A percentile compares a stretch with the other conserved stretches of the same genome.
These are phyloP conservation scores for Neophaeococcomyces aloes DNA, from an alignment of 2,329 filamentous ascomycete species.

Conservation along the genomic window DNA sequence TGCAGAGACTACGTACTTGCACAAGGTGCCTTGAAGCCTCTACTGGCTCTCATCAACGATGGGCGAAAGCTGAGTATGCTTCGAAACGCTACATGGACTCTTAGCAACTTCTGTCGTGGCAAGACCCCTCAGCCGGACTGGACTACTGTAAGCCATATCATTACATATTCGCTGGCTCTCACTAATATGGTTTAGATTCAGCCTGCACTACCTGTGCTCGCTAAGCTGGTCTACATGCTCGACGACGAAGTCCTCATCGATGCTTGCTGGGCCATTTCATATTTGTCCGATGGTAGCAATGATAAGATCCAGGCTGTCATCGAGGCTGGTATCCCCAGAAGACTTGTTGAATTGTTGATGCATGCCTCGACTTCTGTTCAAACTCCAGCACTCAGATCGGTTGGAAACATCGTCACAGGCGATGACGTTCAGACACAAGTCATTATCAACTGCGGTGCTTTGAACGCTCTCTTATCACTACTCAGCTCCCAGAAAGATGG, in stretches of 20 bases:
- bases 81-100: constrained; percentile 94
- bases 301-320: constrained; percentile 99
- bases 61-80: constrained; percentile 99
- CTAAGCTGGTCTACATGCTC: constrained; percentile 95
- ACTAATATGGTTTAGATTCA: constrained; percentile 56
- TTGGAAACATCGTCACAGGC: constrained; percentile 97
- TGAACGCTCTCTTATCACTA: constrained; percentile 84
- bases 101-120: constrained; percentile 99
- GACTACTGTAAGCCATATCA: constrained; percentile 62
- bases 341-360: constrained; percentile 93
- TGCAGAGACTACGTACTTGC: constrained; percentile 95
- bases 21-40: constrained; percentile 80
- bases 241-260: constrained; percentile 98
- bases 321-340: constrained; percentile 91
- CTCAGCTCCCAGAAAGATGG: constrained; percentile 96
- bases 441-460: constrained; percentile 94
- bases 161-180: constrained; percentile 13
- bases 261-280: constrained; percentile 98
- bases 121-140: constrained; percentile 98
- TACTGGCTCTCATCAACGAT: constrained; percentile 82
- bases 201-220: constrained; percentile 83
- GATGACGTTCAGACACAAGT: constrained; percentile 98
- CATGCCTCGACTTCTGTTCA: constrained; percentile 97
- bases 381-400: constrained; percentile 90
- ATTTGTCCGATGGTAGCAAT: constrained; percentile 93